These are phyloP conservation scores for Mangifera indica DNA, from an alignment of 345 rosid genomes.

Conservation along the genomic window DNA sequence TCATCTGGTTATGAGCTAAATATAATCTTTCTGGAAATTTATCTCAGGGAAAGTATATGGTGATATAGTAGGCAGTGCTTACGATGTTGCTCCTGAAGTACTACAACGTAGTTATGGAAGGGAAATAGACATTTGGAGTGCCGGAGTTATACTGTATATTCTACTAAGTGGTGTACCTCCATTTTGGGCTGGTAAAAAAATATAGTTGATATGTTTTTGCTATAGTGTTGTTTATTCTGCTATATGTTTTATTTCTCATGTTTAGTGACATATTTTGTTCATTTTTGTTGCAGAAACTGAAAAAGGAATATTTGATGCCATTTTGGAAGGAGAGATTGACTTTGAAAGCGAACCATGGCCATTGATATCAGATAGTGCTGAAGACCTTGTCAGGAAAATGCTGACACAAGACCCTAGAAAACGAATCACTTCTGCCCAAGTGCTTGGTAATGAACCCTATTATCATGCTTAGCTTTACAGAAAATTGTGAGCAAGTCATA, in stretches of 20 bases:
- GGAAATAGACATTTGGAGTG: conserved; percentile 96
- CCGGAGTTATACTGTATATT: conserved; percentile 82
- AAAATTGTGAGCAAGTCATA: neutral
- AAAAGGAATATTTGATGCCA: conserved; percentile 76
- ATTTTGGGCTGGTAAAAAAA: conserved; percentile 83
- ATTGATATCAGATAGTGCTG: conserved; percentile 73
- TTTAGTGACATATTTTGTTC: neutral
- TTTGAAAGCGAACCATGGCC: conserved; percentile 86
- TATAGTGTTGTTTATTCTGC: neutral
- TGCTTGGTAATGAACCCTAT: conserved; percentile 58
- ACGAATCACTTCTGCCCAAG: conserved; percentile 75
- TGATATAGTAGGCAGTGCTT: conserved; percentile 87
- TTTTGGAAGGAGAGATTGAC: conserved; percentile 71
- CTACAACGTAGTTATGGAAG: conserved; percentile 76
- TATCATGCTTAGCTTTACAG: neutral
- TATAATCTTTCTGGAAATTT: conserved; percentile 5
- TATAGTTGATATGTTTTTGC: neutral
- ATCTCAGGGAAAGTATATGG: conserved; percentile 65
- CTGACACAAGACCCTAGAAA: conserved; percentile 67
- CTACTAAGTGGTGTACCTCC: conserved; percentile 95
- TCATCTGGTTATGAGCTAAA: neutral
- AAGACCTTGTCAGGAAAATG: conserved; percentile 86
- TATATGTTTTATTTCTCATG: neutral
- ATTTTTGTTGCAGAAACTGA: conserved; percentile 60
- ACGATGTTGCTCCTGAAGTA: conserved; percentile 96